Evolutionary conservation across 805 yeast genomes (phyloP), one percentile per base, ranked within the genome.

Genomic region (Saturnispora hagleri): DNA sequence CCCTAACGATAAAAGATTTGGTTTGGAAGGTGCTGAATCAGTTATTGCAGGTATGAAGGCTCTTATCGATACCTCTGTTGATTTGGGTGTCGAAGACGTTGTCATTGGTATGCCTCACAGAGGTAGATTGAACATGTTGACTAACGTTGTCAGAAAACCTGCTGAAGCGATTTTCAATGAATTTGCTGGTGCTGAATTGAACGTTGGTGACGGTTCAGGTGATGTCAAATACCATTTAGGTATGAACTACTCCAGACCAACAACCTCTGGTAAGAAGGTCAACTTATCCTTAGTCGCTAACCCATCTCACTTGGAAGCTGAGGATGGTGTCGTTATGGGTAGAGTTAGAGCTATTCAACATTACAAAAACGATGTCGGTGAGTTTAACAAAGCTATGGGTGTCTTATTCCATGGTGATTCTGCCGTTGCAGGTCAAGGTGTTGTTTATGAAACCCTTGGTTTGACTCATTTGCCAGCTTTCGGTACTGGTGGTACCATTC

Each of bases 101-200:
- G 95, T 91, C 63, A 85, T 93, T 62, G 99, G 99, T 75, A 93
- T 93, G 98, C 97, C 99, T 50, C 99, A 93, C 73, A 87, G 99
- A 80, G 99, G 99, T 73, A 84, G 99, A 76, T 78, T 93, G 64
- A 93, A 93, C 72, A 90, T 93, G 84, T 80, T 93, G 72, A 89
- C 98, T 55, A 93, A 93, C 74, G 98, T 93, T 63, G 97, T 93
- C 47, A 86, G 99, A 75, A 93, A 93, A 71, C 98, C 99, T 63
- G 90, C 93, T 69, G 98, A 91, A 75, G 89, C 97, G 48, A 93
- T 93, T 67, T 91, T 93, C 72, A 83, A 95, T 50, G 99, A 93
- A 76, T 93, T 93, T 69, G 79, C 89, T 51, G 99, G 99, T 57
- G 84, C 95, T 35, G 80, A 84, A 63, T 62, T 45, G 8, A 84